These are phyloP conservation scores for Hibiscus syriacus DNA, from an alignment of 345 rosid species.

Conservation along the genomic window DNA sequence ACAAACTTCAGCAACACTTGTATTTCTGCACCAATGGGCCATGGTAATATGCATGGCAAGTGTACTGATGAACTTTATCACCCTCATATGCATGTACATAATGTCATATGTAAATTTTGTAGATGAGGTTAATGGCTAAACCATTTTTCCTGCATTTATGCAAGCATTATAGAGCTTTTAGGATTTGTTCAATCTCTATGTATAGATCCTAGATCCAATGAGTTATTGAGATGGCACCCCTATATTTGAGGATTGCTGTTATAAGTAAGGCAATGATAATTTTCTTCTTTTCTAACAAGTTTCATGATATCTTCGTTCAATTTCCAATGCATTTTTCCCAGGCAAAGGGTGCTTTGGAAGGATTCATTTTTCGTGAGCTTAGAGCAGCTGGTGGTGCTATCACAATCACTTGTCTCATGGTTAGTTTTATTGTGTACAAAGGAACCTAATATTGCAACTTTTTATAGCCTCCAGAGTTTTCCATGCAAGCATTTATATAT, in stretches of 20 bases:
- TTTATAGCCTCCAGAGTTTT: background rate
- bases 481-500: background rate
- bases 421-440: slow-evolving; percentile 20
- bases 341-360: slow-evolving; percentile 56
- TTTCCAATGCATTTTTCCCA: slow-evolving; percentile 19
- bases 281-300: background rate
- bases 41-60: background rate
- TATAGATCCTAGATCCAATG: background rate
- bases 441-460: background rate
- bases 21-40: background rate
- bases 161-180: background rate
- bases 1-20: background rate
- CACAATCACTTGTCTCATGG: slow-evolving; percentile 94
- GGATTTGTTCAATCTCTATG: background rate
- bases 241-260: background rate
- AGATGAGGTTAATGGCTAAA: background rate
- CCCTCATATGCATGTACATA: background rate
- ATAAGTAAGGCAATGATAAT: background rate
- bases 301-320: background rate
- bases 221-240: background rate
- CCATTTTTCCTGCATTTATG: background rate
- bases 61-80: background rate
- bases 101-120: background rate
- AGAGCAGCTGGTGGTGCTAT: slow-evolving; percentile 74
- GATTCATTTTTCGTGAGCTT: slow-evolving; percentile 53